A percentile compares a stretch with the other conserved stretches of the same genome.
Evolutionary conservation across 495 filamentous ascomycete species (phyloP).

Genomic region (Hypoxylon fuscum): DNA sequence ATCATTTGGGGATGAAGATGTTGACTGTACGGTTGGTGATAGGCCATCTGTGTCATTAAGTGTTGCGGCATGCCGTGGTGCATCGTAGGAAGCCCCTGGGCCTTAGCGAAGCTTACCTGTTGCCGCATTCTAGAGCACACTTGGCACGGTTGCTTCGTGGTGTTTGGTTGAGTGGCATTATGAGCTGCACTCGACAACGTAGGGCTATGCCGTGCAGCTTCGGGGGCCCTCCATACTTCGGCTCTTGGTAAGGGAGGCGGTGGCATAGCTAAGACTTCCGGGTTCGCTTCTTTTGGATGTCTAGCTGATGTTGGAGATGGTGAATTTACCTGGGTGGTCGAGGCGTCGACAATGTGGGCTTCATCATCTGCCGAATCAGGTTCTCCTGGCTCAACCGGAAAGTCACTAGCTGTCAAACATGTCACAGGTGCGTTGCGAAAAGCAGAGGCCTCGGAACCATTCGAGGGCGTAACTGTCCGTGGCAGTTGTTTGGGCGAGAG

Average conservation of each 20-base stretch:
- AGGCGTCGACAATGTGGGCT: slow-evolving; percentile 6
- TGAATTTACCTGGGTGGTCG: neutral
- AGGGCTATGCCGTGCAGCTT: neutral
- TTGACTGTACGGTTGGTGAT: slow-evolving; percentile 26
- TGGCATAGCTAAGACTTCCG: slow-evolving; percentile 24
- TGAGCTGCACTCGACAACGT: slow-evolving; percentile 2
- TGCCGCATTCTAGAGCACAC: slow-evolving; percentile 35
- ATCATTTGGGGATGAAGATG: slow-evolving; percentile 39
- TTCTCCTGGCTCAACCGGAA: neutral
- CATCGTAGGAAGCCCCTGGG: slow-evolving; percentile 36
- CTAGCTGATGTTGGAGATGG: neutral
- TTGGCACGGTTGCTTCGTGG: slow-evolving; percentile 40
- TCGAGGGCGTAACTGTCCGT: slow-evolving; percentile 16
- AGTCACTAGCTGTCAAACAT: slow-evolving; percentile 11
- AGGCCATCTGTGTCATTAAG: slow-evolving; percentile 33
- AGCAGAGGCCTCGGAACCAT: neutral
- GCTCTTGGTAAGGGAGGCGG: slow-evolving; percentile 27
- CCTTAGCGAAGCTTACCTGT: slow-evolving; percentile 34
- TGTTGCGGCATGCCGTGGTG: slow-evolving; percentile 33
- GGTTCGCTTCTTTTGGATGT: neutral
- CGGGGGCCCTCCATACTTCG: neutral
- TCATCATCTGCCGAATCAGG: neutral
- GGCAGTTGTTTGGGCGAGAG: slow-evolving; percentile 48
- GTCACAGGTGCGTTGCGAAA: slow-evolving; percentile 9
- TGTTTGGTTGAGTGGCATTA: neutral